Percentiles rank a stretch among this genome's conserved stretches.
These are phyloP conservation scores for Melampsora larici-populina DNA, from an alignment of 1,284 basidiomycete genomes.

Conservation along the genomic window DNA sequence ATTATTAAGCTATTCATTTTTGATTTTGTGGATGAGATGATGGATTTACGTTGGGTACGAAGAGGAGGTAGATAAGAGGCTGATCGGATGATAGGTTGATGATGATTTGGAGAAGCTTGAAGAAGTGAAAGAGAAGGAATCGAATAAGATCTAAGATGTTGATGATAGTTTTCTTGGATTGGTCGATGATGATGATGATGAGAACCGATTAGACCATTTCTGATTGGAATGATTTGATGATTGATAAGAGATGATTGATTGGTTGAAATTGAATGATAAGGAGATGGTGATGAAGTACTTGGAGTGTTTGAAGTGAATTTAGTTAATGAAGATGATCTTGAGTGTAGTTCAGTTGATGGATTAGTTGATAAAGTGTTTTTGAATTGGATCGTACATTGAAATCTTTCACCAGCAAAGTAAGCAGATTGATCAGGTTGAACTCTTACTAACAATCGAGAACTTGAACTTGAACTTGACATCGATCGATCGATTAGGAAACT, in stretches of 20 bases:
- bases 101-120: not conserved
- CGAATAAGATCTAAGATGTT: no score
- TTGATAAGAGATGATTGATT: not conserved
- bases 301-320: not conserved
- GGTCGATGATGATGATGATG: no score
- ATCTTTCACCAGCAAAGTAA: constrained; percentile 37
- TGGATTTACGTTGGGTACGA: not conserved
- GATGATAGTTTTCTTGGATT: no score
- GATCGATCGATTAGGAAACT: not conserved
- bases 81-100: not conserved
- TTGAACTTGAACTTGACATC: not conserved
- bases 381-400: constrained; percentile 23
- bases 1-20: not conserved
- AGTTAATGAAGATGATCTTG: not conserved
- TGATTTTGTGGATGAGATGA: not conserved
- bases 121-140: no score
- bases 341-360: not conserved
- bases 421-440: constrained; percentile 22
- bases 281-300: not conserved
- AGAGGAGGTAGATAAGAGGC: not conserved
- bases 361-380: constrained; percentile 1
- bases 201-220: no score
- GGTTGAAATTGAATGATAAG: not conserved
- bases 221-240: no score
- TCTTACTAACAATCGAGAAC: not conserved